phyloP scores from a whole-genome alignment of 2,329 filamentous ascomycete species.

The Rhinocladiella similis region DNA sequence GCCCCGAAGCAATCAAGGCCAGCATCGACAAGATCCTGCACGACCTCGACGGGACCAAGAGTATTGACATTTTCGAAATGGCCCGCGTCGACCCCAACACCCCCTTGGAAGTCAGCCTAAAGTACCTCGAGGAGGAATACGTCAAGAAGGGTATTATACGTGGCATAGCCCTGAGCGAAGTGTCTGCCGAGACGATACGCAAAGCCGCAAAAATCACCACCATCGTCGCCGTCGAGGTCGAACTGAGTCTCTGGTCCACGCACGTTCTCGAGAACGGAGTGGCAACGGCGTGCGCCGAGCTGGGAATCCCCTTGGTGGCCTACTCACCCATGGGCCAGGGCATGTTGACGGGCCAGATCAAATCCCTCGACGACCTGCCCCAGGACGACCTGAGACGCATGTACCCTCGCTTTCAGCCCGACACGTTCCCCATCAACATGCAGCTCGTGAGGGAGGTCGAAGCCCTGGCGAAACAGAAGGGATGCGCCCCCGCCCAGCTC shows the following conservation, averaged over 20 bases:
- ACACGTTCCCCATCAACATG: slow-evolving; percentile 51
- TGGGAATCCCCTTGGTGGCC: slow-evolving; percentile 59
- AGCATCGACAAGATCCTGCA: slow-evolving; percentile 55
- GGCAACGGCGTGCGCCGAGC: slow-evolving; percentile 55
- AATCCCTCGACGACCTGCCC: slow-evolving; percentile 50
- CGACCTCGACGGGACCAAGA: slow-evolving; percentile 51
- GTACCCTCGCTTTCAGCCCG: slow-evolving; percentile 52
- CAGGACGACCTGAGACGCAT: slow-evolving; percentile 45
- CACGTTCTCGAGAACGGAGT: slow-evolving; percentile 60
- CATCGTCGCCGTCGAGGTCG: slow-evolving; percentile 58
- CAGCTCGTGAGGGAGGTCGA: slow-evolving; percentile 48
- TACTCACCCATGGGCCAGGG: slow-evolving; percentile 63
- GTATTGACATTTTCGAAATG: slow-evolving; percentile 59
- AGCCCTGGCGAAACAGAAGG: slow-evolving; percentile 46
- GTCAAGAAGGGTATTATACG: slow-evolving; percentile 43
- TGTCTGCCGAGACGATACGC: slow-evolving; percentile 44
- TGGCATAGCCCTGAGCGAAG: slow-evolving; percentile 44
- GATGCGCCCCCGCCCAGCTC: slow-evolving; percentile 46
- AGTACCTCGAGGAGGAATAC: slow-evolving; percentile 29
- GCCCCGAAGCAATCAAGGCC: not conserved
- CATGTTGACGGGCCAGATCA: slow-evolving; percentile 50
- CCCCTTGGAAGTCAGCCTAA: slow-evolving; percentile 49
- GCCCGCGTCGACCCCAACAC: slow-evolving; percentile 52
- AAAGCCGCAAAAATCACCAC: slow-evolving; percentile 31
- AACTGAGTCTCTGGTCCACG: slow-evolving; percentile 58